Evolutionary conservation across 345 rosid species (phyloP), one percentile per base, ranked within the genome.

Genomic region (Clarkia xantiana): DNA sequence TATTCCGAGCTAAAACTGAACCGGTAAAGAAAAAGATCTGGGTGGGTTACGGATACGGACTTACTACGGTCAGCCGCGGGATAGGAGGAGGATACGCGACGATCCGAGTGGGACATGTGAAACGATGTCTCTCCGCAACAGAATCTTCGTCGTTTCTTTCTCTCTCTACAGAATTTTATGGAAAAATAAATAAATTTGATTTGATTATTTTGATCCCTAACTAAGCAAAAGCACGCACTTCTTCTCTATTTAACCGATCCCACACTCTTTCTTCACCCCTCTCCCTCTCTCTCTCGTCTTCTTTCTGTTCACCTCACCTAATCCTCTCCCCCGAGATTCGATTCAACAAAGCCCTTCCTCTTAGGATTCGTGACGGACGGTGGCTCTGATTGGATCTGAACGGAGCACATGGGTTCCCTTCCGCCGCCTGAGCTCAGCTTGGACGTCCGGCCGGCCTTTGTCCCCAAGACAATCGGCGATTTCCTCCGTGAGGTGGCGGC

Each of bases 1-100:
- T 22, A 22, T 22, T 2, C 25, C 25, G 25, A 7, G 36, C 8
- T 29, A 3, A 29, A 29, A 29, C 7, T 10, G 36, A 7, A 3
- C 36, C 36, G 36, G 36, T 29, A 7, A 1, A 29, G 36, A 29
- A 3, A 7, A 6, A 23, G 29, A 23, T 6, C 0, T 23, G 6
- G 29, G 29, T 23, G 29, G 29, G 29, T 23, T 29, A 29, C 36
- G 36, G 36, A 1, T 29, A 29, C n/a, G n/a, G n/a, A n/a, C n/a
- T n/a, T n/a, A n/a, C n/a, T n/a, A n/a, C 36, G 9, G 10, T 22
- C 46, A 36, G 25, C 18, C 49, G 19, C 18, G 67, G 67, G 76
- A 82, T 72, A 58, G 58, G n/a, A n/a, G n/a, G n/a, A n/a, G n/a
- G 62, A 71, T 77, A 81, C 65, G 82, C 90, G 90, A 70, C 71